Evolutionary conservation across 495 filamentous ascomycete genomes (phyloP), one percentile per base, ranked within the genome.

Genomic region (Hyaloscypha bicolor): DNA sequence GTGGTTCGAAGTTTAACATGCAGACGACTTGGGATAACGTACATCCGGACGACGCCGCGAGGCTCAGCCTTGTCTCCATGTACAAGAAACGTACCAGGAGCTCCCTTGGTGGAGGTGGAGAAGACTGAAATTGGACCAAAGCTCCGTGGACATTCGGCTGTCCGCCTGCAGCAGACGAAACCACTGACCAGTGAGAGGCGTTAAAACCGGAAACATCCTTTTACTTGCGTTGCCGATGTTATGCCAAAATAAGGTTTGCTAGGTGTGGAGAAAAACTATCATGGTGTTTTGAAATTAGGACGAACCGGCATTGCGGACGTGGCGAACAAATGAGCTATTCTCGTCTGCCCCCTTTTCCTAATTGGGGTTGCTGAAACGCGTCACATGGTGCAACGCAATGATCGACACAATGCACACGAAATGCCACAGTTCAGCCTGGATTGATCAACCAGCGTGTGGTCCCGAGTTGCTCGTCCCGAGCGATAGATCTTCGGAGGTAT

Each of bases 331-430:
- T 37, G 12, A 48, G 42, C 45, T 64, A 55, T 55, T 61, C 58
- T 61, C n/a, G 58, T 61, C 57, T 35, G 22, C 58, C 58, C 29
- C 8, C 4, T 45, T 30, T 19, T 33, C 33, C 32, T 8, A 22
- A 45, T 32, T 6, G 33, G n/a, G 33, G n/a, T 9, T 42, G 9
- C 8, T 61, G 58, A 61, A 61, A 61, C 58, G 16, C 14, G 19
- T 61, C 58, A 61, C 58, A 14, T 61, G 58, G 8, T 61, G 25
- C 25, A 25, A 25, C 57, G 58, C 58, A 42, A 61, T 25, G 8
- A 45, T 22, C 32, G 22, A 21, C 19, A 61, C 33, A 30, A 61
- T 12, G 12, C 33, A 8, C 32, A 12, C 33, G 33, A 61, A 22
- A 61, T 61, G 58, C 58, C 35, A 48, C 11, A 48, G 11, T 14